phyloP scores from a whole-genome alignment of 306 rosid species.

The Dryas octopetala region DNA sequence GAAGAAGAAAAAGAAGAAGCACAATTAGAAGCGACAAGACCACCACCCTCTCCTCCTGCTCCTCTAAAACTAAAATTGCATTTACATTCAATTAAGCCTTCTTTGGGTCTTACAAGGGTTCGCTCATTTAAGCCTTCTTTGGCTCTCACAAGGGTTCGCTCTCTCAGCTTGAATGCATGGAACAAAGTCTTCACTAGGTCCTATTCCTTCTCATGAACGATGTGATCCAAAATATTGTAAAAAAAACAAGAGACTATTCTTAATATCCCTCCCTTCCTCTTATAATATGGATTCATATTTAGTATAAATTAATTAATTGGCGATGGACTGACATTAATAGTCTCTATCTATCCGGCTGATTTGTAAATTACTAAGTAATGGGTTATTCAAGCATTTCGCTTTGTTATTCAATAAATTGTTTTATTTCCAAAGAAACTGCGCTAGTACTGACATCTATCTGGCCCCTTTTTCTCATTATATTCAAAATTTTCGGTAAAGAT shows the following conservation, averaged over 20 bases:
- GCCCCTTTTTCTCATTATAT: too few relatives aligned
- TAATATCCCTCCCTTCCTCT: not conserved
- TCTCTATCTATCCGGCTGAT: too few relatives aligned
- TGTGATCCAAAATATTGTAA: not conserved
- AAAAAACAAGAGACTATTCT: too few relatives aligned
- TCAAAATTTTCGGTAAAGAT: not conserved
- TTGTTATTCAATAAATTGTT: too few relatives aligned
- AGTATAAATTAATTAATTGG: not conserved
- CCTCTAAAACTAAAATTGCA: not conserved
- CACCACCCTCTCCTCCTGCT: constrained; percentile 22
- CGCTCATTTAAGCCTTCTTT: constrained; percentile 51
- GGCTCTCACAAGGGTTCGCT: constrained; percentile 58
- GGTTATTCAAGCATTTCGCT: too few relatives aligned
- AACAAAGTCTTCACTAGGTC: constrained; percentile 65
- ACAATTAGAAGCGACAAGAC: constrained; percentile 12
- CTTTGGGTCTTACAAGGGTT: constrained; percentile 57
- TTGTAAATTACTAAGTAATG: too few relatives aligned
- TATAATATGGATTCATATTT: not conserved
- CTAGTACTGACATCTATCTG: too few relatives aligned
- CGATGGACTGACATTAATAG: too few relatives aligned
- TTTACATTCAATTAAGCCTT: constrained; percentile 22
- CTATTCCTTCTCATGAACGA: constrained; percentile 43
- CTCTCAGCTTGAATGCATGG: constrained; percentile 75
- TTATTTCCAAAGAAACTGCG: too few relatives aligned
- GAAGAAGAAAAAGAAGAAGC: constrained; percentile 20